Evolutionary conservation across 805 yeast genomes (phyloP).

Genomic region (Lachancea quebecensis): DNA sequence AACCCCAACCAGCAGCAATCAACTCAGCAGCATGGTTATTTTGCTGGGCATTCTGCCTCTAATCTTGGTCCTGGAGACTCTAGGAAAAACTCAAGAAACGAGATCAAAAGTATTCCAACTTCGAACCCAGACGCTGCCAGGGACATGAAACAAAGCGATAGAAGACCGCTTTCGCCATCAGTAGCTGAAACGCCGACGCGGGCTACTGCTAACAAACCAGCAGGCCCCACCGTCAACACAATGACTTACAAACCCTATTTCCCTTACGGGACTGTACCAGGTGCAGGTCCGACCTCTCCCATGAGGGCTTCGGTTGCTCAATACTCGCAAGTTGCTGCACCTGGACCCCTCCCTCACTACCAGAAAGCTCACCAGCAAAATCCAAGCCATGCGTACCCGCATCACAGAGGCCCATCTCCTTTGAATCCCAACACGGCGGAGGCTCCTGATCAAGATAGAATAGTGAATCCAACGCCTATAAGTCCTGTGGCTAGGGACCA

Average conservation of each 20-base stretch:
- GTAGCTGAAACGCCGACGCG: not conserved
- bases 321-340: not conserved
- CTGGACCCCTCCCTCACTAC: not conserved
- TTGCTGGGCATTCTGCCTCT: slow-evolving; percentile 1
- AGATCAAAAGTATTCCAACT: slow-evolving; percentile 3
- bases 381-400: not conserved
- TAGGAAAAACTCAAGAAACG: not conserved
- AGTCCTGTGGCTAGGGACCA: slow-evolving; percentile 7
- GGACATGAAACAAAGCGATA: not conserved
- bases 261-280: slow-evolving; percentile 11
- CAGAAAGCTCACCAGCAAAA: slow-evolving; percentile 3
- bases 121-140: slow-evolving; percentile 2
- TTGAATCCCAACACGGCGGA: slow-evolving; percentile 1
- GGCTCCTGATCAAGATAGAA: slow-evolving; percentile 7
- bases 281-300: slow-evolving; percentile 3
- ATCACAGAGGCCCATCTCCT: slow-evolving; percentile 5
- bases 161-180: slow-evolving; percentile 8
- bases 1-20: slow-evolving; percentile 5
- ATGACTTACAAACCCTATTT: slow-evolving; percentile 10
- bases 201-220: not conserved
- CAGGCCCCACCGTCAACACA: slow-evolving; percentile 4
- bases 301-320: not conserved
- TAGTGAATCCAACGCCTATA: slow-evolving; percentile 13
- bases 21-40: not conserved
- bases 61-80: not conserved